Base-by-base conservation (phyloP, 2,329 filamentous ascomycete genomes). In the Penicillium sp. region DNA sequence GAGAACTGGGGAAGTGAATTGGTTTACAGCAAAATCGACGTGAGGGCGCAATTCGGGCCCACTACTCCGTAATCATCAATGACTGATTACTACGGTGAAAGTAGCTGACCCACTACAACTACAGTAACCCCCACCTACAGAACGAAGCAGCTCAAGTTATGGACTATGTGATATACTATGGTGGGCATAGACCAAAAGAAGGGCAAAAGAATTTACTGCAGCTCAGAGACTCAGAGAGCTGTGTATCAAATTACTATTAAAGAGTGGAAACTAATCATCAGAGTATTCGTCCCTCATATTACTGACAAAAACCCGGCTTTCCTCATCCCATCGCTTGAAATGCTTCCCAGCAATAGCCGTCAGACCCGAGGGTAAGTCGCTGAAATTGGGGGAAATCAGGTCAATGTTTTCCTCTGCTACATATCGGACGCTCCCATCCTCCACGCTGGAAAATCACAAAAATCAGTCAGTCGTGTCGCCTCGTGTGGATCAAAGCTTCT, bases 241-340 rank as follows among this genome's bases (percentile, higher is more conserved):
- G 35, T 33, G 30, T 33, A 37, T 14, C 35, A 16, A 8, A 43
- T 22, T 22, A 22, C 8, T 43, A 43, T 43, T 43, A 43, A 1
- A 19, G 25, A 42, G n/a, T 42, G 13, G 25, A 16, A 19, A 33
- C 33, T 67, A 97, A 76, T 96, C 92, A 72, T 97, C 90, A 0
- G 94, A 94, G 76, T 93, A 97, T 71, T 93, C 87, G 68, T 96
- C 91, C 68, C 79, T 78, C 56, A 91, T 81, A 75, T 97, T 98
- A 68, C 92, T 96, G 35, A 97, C 83, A 78, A 98, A 99, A 4
- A 78, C 82, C 66, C 86, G 86, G 0, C 78, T 82, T 37, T 79
- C 80, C 4, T 75, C 71, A 76, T 97, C 91, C 82, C 93, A 98
- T 45, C 92, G 83, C 76, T 92, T 96, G 76, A 99, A 98, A 75